phyloP scores from a whole-genome alignment of 805 yeast species.

The Candida ovalis region DNA sequence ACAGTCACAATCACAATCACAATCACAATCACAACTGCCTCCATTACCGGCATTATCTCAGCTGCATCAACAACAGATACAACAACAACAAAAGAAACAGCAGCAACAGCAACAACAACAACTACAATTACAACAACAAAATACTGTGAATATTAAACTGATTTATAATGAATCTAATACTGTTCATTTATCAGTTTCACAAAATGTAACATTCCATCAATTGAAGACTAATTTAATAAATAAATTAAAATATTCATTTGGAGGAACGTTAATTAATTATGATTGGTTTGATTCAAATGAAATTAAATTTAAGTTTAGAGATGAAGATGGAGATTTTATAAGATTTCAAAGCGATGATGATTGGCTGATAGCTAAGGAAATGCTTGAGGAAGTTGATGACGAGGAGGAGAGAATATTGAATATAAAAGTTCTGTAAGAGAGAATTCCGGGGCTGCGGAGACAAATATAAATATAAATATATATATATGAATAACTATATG shows the following conservation, averaged over 20 bases:
- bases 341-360: slow-evolving; percentile 84
- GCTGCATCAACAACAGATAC: not conserved
- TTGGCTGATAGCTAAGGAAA: slow-evolving; percentile 79
- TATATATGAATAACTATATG: too few species aligned
- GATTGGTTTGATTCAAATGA: slow-evolving; percentile 18
- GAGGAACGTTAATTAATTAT: slow-evolving; percentile 23
- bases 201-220: slow-evolving; percentile 17
- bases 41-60: not conserved
- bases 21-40: not conserved
- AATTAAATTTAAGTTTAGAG: slow-evolving; percentile 68
- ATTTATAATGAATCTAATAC: slow-evolving; percentile 41
- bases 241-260: slow-evolving; percentile 55
- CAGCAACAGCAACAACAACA: slow-evolving; percentile 4
- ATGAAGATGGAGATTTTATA: slow-evolving; percentile 94
- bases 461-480: too few species aligned
- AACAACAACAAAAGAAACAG: slow-evolving; percentile 2
- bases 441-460: too few species aligned
- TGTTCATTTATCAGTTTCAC: slow-evolving; percentile 62
- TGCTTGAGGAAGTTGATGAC: slow-evolving; percentile 45
- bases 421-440: slow-evolving; percentile 12
- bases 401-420: slow-evolving; percentile 38
- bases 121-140: not conserved
- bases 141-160: slow-evolving; percentile 26
- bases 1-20: slow-evolving; percentile 6
- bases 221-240: slow-evolving; percentile 42